A percentile compares a stretch with the other conserved stretches of the same genome.
Evolutionary conservation across 192 early-diverging fungal species (phyloP).

Genomic region (Dissophora ornata): DNA sequence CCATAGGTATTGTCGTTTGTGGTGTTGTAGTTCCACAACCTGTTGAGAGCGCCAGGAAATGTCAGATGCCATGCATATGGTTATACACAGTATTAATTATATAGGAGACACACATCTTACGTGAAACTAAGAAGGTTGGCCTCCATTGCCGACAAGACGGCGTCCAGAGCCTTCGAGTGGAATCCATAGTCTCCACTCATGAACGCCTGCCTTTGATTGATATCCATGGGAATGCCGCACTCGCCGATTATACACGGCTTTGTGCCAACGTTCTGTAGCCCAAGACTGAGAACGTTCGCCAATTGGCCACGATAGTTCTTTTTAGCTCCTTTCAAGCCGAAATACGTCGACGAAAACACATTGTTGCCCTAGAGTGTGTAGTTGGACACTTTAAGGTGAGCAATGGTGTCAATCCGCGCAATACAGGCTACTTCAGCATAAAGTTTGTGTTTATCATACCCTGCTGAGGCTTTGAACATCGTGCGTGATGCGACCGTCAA

Average conservation of each 20-base stretch:
- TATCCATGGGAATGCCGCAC: constrained; percentile 89
- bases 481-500: constrained; percentile 79
- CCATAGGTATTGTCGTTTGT: constrained; percentile 81
- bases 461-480: constrained; percentile 80
- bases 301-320: constrained; percentile 82
- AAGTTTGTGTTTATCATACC: constrained; percentile 53
- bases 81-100: background rate
- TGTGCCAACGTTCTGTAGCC: constrained; percentile 68
- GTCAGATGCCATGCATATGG: background rate
- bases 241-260: constrained; percentile 82
- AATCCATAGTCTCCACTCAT: constrained; percentile 76
- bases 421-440: too few relatives aligned
- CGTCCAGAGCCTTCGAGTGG: constrained; percentile 83
- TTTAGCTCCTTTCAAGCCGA: constrained; percentile 80
- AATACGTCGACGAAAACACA: constrained; percentile 79
- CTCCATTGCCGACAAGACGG: constrained; percentile 79
- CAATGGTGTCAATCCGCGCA: too few relatives aligned
- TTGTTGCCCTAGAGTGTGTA: constrained; percentile 71
- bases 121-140: constrained; percentile 82
- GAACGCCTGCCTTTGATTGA: constrained; percentile 79
- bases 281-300: constrained; percentile 68
- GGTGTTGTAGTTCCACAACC: constrained; percentile 89
- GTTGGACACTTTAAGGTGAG: too few relatives aligned
- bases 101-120: constrained; percentile 33
- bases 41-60: constrained; percentile 6